These are phyloP conservation scores for Blastocystis sp. DNA, from an alignment of 352 stramenopile species.

Conservation along the genomic window DNA sequence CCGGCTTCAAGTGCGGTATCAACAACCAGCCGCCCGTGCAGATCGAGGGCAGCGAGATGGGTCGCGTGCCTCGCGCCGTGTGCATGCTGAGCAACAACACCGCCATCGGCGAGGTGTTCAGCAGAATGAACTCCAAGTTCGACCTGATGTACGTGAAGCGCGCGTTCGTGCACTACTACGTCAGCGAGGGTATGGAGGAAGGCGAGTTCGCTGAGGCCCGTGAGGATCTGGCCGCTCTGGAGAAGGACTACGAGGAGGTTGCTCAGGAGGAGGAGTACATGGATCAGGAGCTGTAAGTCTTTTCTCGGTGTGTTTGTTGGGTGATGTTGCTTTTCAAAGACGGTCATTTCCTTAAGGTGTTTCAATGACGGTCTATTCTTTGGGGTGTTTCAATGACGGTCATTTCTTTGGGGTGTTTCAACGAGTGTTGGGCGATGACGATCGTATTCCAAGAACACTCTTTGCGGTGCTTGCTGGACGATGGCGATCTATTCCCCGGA, in stretches of 20 bases:
- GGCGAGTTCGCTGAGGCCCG: slow-evolving; percentile 98
- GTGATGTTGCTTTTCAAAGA: too few species aligned
- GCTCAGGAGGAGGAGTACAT: slow-evolving; percentile 89
- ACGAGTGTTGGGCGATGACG: too few species aligned
- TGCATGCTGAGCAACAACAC: slow-evolving; percentile 99
- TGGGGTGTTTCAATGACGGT: too few species aligned
- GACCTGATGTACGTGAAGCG: slow-evolving; percentile 99
- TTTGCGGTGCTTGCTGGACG: neutral
- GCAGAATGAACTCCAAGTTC: slow-evolving; percentile 98
- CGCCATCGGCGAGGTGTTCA: slow-evolving; percentile 95
- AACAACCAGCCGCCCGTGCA: slow-evolving; percentile 96
- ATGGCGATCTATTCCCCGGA: slow-evolving; percentile 63
- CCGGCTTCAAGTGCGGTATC: slow-evolving; percentile 98
- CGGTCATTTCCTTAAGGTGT: too few species aligned
- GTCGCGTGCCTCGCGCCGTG: slow-evolving; percentile 93
- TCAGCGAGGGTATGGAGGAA: slow-evolving; percentile 99
- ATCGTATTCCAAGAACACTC: too few species aligned
- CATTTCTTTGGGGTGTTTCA: too few species aligned
- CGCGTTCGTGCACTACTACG: slow-evolving; percentile 99
- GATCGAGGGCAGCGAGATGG: slow-evolving; percentile 93
- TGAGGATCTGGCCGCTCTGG: slow-evolving; percentile 94
- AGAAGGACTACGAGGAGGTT: slow-evolving; percentile 99
- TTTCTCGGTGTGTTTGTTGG: too few species aligned
- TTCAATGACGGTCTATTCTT: too few species aligned
- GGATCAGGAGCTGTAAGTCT: slow-evolving; percentile 55